These are phyloP conservation scores for Cyclotella distinguenda DNA, from an alignment of 108 stramenopile species.

Conservation along the genomic window DNA sequence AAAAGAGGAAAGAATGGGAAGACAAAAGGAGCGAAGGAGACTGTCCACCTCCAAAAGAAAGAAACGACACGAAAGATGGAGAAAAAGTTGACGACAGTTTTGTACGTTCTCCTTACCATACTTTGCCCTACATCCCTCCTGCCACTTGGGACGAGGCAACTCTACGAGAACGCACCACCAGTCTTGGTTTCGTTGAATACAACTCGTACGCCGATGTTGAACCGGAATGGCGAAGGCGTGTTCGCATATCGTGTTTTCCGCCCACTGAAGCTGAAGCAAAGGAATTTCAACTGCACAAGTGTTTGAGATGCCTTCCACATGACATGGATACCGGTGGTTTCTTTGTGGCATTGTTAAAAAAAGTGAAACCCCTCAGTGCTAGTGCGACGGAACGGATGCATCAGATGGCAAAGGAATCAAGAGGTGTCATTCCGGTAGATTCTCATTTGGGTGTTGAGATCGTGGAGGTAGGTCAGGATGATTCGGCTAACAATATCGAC, in stretches of 20 bases:
- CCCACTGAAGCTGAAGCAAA: conserved; percentile 84
- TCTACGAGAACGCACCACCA: conserved; percentile 53
- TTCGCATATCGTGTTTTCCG: conserved; percentile 72
- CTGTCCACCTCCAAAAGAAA: conserved; percentile 40
- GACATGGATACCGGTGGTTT: conserved; percentile 99
- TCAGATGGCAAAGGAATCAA: conserved; percentile 33
- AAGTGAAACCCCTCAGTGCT: conserved; percentile 71
- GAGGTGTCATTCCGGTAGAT: conserved; percentile 21
- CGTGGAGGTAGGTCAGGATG: conserved; percentile 18
- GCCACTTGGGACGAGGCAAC: conserved; percentile 59
- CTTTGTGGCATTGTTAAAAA: conserved; percentile 91
- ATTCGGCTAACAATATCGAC: background rate
- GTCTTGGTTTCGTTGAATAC: conserved; percentile 64
- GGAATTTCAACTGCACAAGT: conserved; percentile 76
- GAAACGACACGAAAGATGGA: conserved; percentile 33
- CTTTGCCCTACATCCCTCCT: conserved; percentile 51
- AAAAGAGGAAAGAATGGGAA: conserved; percentile 50
- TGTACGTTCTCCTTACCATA: conserved; percentile 39
- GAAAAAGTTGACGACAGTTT: conserved; percentile 17
- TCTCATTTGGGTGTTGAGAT: conserved; percentile 6
- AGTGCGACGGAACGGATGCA: conserved; percentile 39
- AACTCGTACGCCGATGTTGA: conserved; percentile 70
- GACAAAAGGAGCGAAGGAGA: conserved; percentile 37
- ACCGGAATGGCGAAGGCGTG: conserved; percentile 50
- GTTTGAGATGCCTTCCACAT: conserved; percentile 94